Base-by-base conservation (phyloP, 306 rosid species). In the Prinsepia uniflora region DNA sequence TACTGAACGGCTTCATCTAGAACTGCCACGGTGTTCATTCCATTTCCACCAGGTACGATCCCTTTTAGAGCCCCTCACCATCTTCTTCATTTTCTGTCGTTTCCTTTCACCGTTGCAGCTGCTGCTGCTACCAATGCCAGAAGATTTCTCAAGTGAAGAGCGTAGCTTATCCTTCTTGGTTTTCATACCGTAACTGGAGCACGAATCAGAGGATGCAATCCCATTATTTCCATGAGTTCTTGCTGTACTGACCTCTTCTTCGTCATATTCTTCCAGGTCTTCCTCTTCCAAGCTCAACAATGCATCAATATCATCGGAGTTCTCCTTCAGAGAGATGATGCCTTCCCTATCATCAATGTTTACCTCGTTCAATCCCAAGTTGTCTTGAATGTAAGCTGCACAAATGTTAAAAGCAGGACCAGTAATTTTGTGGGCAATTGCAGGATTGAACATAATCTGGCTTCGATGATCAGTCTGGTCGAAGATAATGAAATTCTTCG, bases 211-310 rank as follows among this genome's bases (percentile, higher is more conserved):
- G 20, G 82, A 81, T 30, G 73, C 42, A 50, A 76, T 76, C 52
- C 84, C 92, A 71, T 83, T 79, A 61, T 82, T 78, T 68, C 82
- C 88, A 14, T 70, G 73, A 67, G 93, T 86, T 67, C 96, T 86
- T n/a, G 97, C 98, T 2, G 98, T 90, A 88, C 96, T 90, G 71
- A 88, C 78, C 75, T 86, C 98, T 78, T 91, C 96, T 44, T 88
- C 98, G 45, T 88, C 98, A 34, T 72, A 73, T 68, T 85, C 90
- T 42, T 85, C 90, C 65, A 78, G 68, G 41, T 88, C 98, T 40
- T 90, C 86, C 43, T 75, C 82, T 77, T 89, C 98, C 79, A 88
- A 81, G 89, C 98, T 93, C 88, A 93, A 63, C 81, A 93, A 72
- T 40, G 98, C 98, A 80, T 90, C 90, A 14, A 93, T 93, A 75